Base-by-base conservation (phyloP, 768 basidiomycete genomes). In the Termitomyces eurrhizus region DNA sequence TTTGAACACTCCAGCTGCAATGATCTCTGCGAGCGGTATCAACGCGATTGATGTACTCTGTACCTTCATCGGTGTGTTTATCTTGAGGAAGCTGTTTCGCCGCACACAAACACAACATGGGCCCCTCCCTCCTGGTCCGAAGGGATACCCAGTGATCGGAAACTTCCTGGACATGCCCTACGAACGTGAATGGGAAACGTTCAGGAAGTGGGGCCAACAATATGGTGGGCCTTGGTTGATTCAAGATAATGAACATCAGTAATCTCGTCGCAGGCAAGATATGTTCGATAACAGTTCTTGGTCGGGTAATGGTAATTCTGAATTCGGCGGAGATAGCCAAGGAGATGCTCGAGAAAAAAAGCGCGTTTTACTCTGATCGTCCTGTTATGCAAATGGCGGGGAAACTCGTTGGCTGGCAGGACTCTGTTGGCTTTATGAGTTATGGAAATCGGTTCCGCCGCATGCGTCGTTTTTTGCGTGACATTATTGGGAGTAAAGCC, bases 301-400 rank as follows among this genome's bases (percentile, higher is more conserved):
- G 86, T 4, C 84, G 86, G 64, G 76, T 83, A 36, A 69, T 88
- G 42, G 68, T 87, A 37, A 70, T 88, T 42, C 63, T 88, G 39
- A 85, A 84, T 65, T 82, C 78, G 13, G 75, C 73, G 21, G 74
- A 78, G 64, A 65, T 74, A 26, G 83, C 84, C 18, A 69, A 73
- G 57, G 83, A 86, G 56, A 77, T 88, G 72, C 75, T 88, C 57
- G 85, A 89, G 68, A 86, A 85, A 72, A 85, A 86, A 80, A 24
- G 45, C 12, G 12, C 8, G 4, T 77, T 82, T 49, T 88, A 87
- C 68, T 87, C 86, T 21, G 87, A 88, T 65, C 81, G 87, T n/a
- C 86, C 87, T 52, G 70, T 70, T 48, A 68, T 79, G 7, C 76
- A 78, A 60, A 80, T 82, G 82, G 82, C 75, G 33, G 83, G 82